Evolutionary conservation across 257 asterid genomes (phyloP), one percentile per base, ranked within the genome.

Genomic region (Hygrophila difformis): DNA sequence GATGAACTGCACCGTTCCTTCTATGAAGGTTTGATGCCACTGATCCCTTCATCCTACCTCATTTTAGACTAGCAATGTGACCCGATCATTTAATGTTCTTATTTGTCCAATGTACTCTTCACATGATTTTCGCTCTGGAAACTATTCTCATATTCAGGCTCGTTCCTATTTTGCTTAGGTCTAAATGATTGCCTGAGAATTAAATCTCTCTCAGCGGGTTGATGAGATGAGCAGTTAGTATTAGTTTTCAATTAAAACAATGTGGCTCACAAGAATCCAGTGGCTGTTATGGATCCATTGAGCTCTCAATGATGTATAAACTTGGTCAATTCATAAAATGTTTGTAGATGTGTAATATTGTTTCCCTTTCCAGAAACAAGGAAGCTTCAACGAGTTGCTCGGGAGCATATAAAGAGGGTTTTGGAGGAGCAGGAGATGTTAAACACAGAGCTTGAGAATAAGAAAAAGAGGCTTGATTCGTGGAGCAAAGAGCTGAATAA

Each of bases 401-500:
- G 84, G 12, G 94, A 84, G 62, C 92, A 68, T 52, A 70, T 84
- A 23, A 68, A 64, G 67, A 75, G 73, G 67, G 75, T 84, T 56
- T 51, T 81, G 38, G 68, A 76, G 17, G 95, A 88, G 52, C 94
- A 77, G 47, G 96, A 84, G 65, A 68, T 56, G 66, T 59, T 81
- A 59, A 79, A 74, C 59, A 0, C 46, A 12, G 85, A 77, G 64
- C 63, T 89, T 75, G 93, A 82, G 63, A 69, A 39, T 46, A 85
- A 77, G 72, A 79, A 74, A 57, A 65, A 22, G 49, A 49, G 78
- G 14, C 93, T 89, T 23, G 93, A 82, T 64, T 44, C 73, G 3
- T 77, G 94, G 97, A 64, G 76, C 64, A 85, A 66, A 70, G 96
- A 89, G 54, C 64, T 89, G 71, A 77, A 81, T 53, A 75, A 66